Base-by-base conservation (phyloP, 371 early-diverging fungal species). In the Mortierella sp. region DNA sequence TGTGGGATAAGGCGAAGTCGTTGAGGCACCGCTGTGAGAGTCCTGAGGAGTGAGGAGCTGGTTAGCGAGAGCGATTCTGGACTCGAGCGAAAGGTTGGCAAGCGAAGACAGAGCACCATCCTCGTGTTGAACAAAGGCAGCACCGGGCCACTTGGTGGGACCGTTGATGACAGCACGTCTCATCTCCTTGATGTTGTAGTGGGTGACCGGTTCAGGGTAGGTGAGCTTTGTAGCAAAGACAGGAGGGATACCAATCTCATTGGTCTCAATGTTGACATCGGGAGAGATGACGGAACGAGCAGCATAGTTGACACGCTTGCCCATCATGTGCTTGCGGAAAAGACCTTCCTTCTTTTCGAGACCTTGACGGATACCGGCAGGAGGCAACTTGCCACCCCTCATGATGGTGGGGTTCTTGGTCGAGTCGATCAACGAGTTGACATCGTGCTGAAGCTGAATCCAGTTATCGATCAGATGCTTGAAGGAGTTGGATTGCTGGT, bases 251-350 rank as follows among this genome's bases (percentile, higher is more conserved):
- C 99, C 99, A 60, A 99, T 98, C 87, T 99, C 99, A 79, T 92
- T 93, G 11, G 99, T 98, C 70, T 98, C 99, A 59, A 99, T 93
- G 74, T 97, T 96, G 4, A 99, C 99, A 85, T 99, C 99, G 2
- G 99, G 99, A 23, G 98, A 97, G 75, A 99, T 99, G 65, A 99
- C 99, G 48, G 97, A 96, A 65, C 99, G 92, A n/a, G 99, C 99
- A 11, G 99, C 97, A 83, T 94, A 99, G 87, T 99, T 99, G 81
- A 99, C 99, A 84, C 99, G 94, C 86, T 99, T 99, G 62, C 99
- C 99, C 99, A 99, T 99, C 95, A 99, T 99, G 84, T 99, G 98
- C 86, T 96, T 98, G 64, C 99, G 89, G 89, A 99, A 99, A 52
- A 99, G 85, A 74, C 99, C 99, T 81, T 99, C 99, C 88, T 99